Evolutionary conservation across 495 filamentous ascomycete species (phyloP).

Genomic region (Neurospora africana): DNA sequence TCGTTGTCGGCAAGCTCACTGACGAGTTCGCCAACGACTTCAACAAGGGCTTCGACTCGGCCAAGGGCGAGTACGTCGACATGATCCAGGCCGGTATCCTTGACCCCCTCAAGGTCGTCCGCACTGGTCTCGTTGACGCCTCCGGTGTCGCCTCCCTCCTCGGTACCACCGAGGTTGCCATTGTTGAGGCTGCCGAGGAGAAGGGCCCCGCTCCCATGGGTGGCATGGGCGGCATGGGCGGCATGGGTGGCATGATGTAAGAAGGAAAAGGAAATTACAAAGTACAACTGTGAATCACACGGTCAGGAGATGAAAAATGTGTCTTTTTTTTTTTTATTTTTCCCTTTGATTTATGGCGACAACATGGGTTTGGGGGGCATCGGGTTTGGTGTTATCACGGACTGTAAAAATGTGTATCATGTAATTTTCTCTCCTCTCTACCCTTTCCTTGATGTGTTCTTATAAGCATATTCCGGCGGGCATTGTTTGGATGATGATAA

Average conservation of each 20-base stretch:
- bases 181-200: constrained; percentile 91
- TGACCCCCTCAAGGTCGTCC: constrained; percentile 97
- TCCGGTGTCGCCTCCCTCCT: constrained; percentile 93
- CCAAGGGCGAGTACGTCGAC: constrained; percentile 95
- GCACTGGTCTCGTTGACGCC: constrained; percentile 87
- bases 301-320: background rate
- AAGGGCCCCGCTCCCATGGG: constrained; percentile 59
- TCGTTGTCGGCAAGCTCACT: constrained; percentile 94
- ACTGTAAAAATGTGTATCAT: constrained; percentile 21
- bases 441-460: constrained; percentile 16
- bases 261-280: constrained; percentile 9
- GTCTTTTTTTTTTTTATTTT: background rate
- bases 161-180: constrained; percentile 95
- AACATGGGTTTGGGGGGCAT: constrained; percentile 18
- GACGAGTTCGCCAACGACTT: constrained; percentile 89
- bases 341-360: constrained; percentile 23
- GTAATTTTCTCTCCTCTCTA: constrained; percentile 25
- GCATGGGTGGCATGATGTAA: constrained; percentile 41
- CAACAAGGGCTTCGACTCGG: constrained; percentile 95
- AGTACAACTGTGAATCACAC: background rate
- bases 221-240: constrained; percentile 53
- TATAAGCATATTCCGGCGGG: constrained; percentile 14
- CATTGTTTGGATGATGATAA: constrained; percentile 3
- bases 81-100: constrained; percentile 97
- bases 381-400: constrained; percentile 23